phyloP scores from a whole-genome alignment of 768 basidiomycete species.

The Amanita inopinata region DNA sequence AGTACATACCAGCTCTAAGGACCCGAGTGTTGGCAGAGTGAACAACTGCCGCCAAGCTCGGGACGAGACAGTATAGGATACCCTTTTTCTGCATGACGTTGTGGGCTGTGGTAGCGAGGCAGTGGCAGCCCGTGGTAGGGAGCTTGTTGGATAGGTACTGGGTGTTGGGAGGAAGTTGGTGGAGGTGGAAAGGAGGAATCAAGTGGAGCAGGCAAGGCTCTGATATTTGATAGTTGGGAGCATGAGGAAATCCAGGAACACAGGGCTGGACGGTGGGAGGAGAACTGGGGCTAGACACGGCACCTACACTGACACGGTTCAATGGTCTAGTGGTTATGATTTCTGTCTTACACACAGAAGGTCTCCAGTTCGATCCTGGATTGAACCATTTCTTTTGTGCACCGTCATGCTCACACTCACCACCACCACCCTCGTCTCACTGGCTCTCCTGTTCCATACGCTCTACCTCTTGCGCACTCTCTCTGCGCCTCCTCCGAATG shows the following conservation, averaged over 20 bases:
- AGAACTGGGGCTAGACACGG: not conserved
- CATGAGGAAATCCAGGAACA: not conserved
- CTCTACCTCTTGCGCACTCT: slow-evolving; percentile 38
- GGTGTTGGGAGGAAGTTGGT: too few relatives aligned
- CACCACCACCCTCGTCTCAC: slow-evolving; percentile 20
- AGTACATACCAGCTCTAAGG: not conserved
- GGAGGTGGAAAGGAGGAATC: too few relatives aligned
- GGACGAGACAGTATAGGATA: not conserved
- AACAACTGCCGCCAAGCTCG: slow-evolving; percentile 1
- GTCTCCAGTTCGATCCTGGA: slow-evolving; percentile 36
- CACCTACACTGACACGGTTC: slow-evolving; percentile 13
- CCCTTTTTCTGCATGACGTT: not conserved
- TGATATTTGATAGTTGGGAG: not conserved
- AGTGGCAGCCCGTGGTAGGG: too few relatives aligned
- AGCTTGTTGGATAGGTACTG: too few relatives aligned
- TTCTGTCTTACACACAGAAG: slow-evolving; percentile 24
- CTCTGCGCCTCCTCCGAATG: slow-evolving; percentile 44
- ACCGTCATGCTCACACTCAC: slow-evolving; percentile 11
- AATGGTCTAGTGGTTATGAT: slow-evolving; percentile 42
- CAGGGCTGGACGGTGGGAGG: not conserved
- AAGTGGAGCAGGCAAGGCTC: too few relatives aligned
- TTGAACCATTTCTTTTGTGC: slow-evolving; percentile 26
- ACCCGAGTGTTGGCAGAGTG: not conserved
- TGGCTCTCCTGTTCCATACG: slow-evolving; percentile 40
- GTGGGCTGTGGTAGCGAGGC: too few relatives aligned